Base-by-base conservation (phyloP, 2,329 filamentous ascomycete species). In the Sordariomycetes sp. region DNA sequence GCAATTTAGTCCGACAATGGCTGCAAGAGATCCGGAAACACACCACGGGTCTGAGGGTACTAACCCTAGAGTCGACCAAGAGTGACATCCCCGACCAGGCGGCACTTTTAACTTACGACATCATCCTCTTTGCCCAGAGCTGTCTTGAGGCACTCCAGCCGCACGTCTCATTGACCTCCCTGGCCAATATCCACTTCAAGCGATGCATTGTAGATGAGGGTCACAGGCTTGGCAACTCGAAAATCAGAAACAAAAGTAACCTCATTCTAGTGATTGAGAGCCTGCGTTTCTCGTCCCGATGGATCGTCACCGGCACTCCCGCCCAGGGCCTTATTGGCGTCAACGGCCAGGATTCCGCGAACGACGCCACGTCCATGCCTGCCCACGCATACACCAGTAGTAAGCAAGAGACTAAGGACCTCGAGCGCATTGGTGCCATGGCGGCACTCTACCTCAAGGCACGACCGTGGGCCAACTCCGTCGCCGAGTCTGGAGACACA, bases 131-230 rank as follows among this genome's bases (percentile, higher is more conserved):
- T 64, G 87, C 88, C 0, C 84, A 86, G 45, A 75, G 76, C 22
- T 79, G 85, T 1, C 90, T 96, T 61, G 88, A 94, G 61, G 75
- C 73, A 59, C 68, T 85, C 53, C 39, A 51, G n/a, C 24, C 25
- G 24, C 20, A 25, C 12, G 25, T 56, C 50, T 56, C 39, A 10
- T 32, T 34, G 22, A 35, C 42, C 6, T 80, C 86, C 0, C 69
- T 96, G 20, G 82, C 82, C 45, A 70, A 80, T 8, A 69, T 96
- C 3, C 90, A 89, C 63, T 96, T 92, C 78, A 85, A 96, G 64
- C 80, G 92, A 1, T 85, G 95, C 53, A 91, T 97, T 52, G 86
- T 95, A 20, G 92, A 97, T 62, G 92, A 96, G 74, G 92, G 92
- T 0, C 90, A 96, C 67, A 87, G 81, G 59, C 84, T 96, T 59